These are phyloP conservation scores for Umbellularia californica DNA, from an alignment of 164 flowering plant genomes.

Conservation along the genomic window DNA sequence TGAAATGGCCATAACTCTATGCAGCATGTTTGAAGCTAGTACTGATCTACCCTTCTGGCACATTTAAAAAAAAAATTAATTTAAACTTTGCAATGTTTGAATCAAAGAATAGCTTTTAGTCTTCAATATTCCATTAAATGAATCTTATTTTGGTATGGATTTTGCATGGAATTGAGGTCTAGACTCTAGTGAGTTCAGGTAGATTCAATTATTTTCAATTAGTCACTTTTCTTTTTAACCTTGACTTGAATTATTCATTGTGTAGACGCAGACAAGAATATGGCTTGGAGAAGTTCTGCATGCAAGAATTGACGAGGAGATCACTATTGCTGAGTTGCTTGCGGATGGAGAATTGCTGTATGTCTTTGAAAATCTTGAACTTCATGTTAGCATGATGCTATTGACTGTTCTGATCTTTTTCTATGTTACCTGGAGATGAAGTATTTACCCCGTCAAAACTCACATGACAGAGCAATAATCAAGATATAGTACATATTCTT, in stretches of 20 bases:
- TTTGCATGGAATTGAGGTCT: background rate
- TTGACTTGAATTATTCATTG: background rate
- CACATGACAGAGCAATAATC: background rate
- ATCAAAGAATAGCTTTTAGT: too few species aligned
- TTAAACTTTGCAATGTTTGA: background rate
- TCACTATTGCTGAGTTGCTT: constrained; percentile 46
- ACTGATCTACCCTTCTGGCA: too few species aligned
- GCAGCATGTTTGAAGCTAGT: too few species aligned
- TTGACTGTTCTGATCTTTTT: background rate
- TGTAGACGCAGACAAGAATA: constrained; percentile 61
- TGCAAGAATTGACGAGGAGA: constrained; percentile 47
- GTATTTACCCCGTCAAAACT: background rate
- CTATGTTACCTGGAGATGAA: background rate
- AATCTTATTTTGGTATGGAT: background rate
- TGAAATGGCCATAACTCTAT: too few species aligned
- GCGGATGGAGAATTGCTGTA: constrained; percentile 68
- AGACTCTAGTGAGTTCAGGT: background rate
- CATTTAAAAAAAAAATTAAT: too few species aligned
- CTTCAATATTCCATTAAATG: background rate
- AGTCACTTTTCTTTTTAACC: background rate
- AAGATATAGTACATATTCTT: background rate
- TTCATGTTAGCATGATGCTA: background rate
- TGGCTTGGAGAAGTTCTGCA: constrained; percentile 71
- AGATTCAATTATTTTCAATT: background rate
- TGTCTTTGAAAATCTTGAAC: constrained; percentile 15